Percentiles rank a stretch among this genome's conserved stretches.
These are phyloP conservation scores for Nitzschia sp. DNA, from an alignment of 108 stramenopile genomes.

Conservation along the genomic window DNA sequence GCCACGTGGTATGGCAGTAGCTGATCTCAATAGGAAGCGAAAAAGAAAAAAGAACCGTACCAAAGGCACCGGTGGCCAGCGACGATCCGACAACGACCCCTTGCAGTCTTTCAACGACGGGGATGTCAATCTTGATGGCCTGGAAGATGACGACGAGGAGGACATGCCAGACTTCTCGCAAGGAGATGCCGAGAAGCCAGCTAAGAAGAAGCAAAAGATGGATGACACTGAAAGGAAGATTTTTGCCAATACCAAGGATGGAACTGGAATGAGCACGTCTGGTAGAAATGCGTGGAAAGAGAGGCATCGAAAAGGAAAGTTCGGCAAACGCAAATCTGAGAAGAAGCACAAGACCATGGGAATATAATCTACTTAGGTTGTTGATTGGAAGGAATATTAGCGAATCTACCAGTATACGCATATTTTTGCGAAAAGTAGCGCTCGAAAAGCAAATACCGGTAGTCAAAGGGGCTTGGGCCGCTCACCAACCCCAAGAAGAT, in stretches of 20 bases:
- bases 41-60: slow-evolving; percentile 65
- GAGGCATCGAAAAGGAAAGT: slow-evolving; percentile 92
- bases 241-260: slow-evolving; percentile 67
- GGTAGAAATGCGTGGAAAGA: slow-evolving; percentile 93
- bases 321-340: slow-evolving; percentile 55
- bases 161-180: slow-evolving; percentile 37
- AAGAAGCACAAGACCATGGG: slow-evolving; percentile 46
- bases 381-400: not conserved
- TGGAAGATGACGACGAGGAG: slow-evolving; percentile 48
- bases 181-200: slow-evolving; percentile 1
- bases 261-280: slow-evolving; percentile 82
- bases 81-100: slow-evolving; percentile 87
- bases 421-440: too few relatives aligned
- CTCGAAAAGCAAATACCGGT: too few relatives aligned
- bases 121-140: slow-evolving; percentile 66
- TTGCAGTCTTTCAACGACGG: slow-evolving; percentile 82
- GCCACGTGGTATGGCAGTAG: slow-evolving; percentile 90
- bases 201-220: slow-evolving; percentile 42
- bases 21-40: slow-evolving; percentile 75
- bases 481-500: too few relatives aligned
- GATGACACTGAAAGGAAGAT: slow-evolving; percentile 63
- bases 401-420: too few relatives aligned
- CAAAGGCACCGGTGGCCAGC: slow-evolving; percentile 26
- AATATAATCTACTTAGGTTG: slow-evolving; percentile 37
- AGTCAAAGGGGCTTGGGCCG: too few relatives aligned